phyloP scores from a whole-genome alignment of 2,329 filamentous ascomycete species.

The Neofusicoccum cordaticola region DNA sequence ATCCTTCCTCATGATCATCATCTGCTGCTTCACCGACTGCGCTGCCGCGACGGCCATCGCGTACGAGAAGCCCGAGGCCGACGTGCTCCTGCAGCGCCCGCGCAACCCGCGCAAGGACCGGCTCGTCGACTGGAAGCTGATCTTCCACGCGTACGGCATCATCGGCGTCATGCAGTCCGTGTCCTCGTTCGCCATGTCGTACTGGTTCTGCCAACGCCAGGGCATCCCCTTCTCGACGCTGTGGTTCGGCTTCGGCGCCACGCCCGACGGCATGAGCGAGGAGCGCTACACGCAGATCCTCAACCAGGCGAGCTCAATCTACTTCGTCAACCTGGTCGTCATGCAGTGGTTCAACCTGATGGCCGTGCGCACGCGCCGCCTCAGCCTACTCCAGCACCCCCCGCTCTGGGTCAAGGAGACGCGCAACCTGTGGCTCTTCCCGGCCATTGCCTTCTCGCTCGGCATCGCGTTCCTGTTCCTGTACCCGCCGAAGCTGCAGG shows the following conservation, averaged over 20 bases:
- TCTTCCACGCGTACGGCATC: conserved; percentile 70
- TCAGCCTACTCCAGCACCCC: conserved; percentile 69
- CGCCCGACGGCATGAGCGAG: conserved; percentile 47
- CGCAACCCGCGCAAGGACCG: conserved; percentile 67
- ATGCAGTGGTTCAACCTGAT: conserved; percentile 81
- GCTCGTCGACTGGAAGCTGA: conserved; percentile 70
- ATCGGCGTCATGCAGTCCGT: conserved; percentile 56
- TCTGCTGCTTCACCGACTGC: conserved; percentile 71
- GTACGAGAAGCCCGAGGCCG: conserved; percentile 73
- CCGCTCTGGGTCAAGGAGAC: conserved; percentile 64
- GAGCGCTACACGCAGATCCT: conserved; percentile 56
- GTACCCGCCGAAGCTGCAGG: conserved; percentile 66
- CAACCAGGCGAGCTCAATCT: conserved; percentile 68
- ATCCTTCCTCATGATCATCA: conserved; percentile 65
- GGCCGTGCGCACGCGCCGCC: conserved; percentile 58
- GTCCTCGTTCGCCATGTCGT: conserved; percentile 44
- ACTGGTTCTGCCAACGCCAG: conserved; percentile 43
- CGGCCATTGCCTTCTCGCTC: conserved; percentile 67
- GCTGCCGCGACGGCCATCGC: conserved; percentile 69
- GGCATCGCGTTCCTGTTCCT: conserved; percentile 61
- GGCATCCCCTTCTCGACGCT: conserved; percentile 65
- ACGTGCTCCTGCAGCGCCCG: conserved; percentile 67
- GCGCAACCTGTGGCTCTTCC: conserved; percentile 67
- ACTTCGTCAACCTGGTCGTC: conserved; percentile 77
- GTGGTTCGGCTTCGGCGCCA: conserved; percentile 66